Percentiles rank a stretch among this genome's conserved stretches.
Evolutionary conservation across 2,329 filamentous ascomycete species (phyloP).

Genomic region (Pseudocercospora pini-densiflorae): DNA sequence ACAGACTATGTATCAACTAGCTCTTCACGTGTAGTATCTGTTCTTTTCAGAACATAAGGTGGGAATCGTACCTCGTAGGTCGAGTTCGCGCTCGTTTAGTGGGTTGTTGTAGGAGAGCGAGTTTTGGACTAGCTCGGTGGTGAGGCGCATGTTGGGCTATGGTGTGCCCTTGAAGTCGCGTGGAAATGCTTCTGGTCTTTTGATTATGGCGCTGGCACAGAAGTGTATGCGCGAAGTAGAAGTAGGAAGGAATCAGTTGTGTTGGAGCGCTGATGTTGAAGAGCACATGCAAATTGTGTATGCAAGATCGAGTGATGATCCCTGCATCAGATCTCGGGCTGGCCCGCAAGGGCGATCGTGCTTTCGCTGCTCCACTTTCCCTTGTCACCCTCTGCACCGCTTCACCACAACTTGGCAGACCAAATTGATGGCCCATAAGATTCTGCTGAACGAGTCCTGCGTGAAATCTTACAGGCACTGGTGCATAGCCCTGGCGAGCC

Average conservation of each 20-base stretch:
- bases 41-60: constrained; percentile 72
- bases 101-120: constrained; percentile 99
- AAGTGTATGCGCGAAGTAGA: not conserved
- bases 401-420: no score
- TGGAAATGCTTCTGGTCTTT: not conserved
- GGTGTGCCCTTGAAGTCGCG: not conserved
- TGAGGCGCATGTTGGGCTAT: constrained; percentile 77
- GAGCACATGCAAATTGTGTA: not conserved
- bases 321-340: not conserved
- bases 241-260: not conserved
- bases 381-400: no score
- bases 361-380: no score
- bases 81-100: constrained; percentile 97
- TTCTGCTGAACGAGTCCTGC: no score
- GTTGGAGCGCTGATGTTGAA: not conserved
- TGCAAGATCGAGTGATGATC: not conserved
- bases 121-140: constrained; percentile 88
- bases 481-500: no score
- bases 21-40: constrained; percentile 84
- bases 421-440: no score
- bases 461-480: no score
- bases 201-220: not conserved
- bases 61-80: constrained; percentile 89
- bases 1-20: constrained; percentile 44
- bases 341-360: no score